Evolutionary conservation across 2,329 filamentous ascomycete species (phyloP), one percentile per base, ranked within the genome.

Genomic region (Talaromyces sp.): DNA sequence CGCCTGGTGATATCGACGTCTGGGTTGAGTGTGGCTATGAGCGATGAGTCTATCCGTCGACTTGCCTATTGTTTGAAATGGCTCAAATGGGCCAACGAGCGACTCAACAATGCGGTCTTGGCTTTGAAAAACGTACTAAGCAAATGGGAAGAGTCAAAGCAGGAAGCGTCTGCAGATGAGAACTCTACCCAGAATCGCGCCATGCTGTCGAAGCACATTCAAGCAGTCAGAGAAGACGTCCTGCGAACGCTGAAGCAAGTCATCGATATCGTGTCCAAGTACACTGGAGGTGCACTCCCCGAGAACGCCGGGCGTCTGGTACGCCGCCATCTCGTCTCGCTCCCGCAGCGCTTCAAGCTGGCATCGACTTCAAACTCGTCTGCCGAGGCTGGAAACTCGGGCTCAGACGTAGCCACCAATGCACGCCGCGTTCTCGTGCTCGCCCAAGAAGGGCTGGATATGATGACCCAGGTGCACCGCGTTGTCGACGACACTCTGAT

Each of bases 1-100:
- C 87, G 92, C 15, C 80, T 97, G 19, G 90, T 96, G 66, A 90
- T 96, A 73, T 93, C 91, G 5, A 97, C 93, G 0, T 96, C 92
- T 0, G 93, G 92, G 0, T 83, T 98, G 0, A 92, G 92, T 65
- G 88, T 96, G 17, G 92, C 95, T 0, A 92, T 99, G 84, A 96
- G 90, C 69, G 89, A 96, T 19, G 89, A 95, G 70, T 96, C 91
- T 25, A 79, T 97, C 9, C 85, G 88, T 57, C 95, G 89, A 64
- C 79, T 99, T 49, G 92, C 91, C 68, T 93, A 92, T 69, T 97
- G 93, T 65, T 79, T 98, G 1, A 84, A 84, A 27, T 90, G 92
- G 82, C 80, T 98, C 54, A 85, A 88, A 28, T 89, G 88, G 83
- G 91, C 91, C 1, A 96, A 96, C 64, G 87, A 86, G 7, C 90